Evolutionary conservation across 805 yeast genomes (phyloP).

Genomic region (Kazachstania africana): DNA sequence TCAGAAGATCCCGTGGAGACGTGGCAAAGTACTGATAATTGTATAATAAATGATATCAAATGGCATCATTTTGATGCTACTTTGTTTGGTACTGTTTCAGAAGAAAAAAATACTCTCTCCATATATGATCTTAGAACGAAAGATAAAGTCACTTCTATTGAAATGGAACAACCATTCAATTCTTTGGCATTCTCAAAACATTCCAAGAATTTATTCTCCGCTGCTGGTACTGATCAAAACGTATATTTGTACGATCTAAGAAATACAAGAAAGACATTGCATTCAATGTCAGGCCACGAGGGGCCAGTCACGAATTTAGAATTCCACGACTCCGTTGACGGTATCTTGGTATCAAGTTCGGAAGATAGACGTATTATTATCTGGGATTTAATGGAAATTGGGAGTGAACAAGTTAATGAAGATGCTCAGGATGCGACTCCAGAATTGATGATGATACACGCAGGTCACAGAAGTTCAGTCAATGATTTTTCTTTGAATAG

Average conservation of each 20-base stretch:
- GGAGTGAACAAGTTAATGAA: conserved; percentile 75
- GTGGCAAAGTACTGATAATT: conserved; percentile 32
- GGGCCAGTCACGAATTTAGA: conserved; percentile 60
- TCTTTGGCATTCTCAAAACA: conserved; percentile 55
- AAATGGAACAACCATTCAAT: conserved; percentile 37
- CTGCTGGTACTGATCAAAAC: conserved; percentile 60
- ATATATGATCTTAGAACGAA: conserved; percentile 42
- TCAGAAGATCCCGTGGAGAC: conserved; percentile 19
- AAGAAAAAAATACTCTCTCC: conserved; percentile 46
- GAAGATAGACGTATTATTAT: conserved; percentile 66
- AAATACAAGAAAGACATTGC: conserved; percentile 37
- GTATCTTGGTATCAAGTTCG: conserved; percentile 65
- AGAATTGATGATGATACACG: conserved; percentile 83
- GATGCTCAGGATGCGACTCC: conserved; percentile 89
- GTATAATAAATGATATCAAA: conserved; percentile 64
- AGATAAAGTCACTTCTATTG: conserved; percentile 12
- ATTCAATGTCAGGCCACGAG: conserved; percentile 72
- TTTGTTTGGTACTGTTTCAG: conserved; percentile 62
- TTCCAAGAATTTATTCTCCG: conserved; percentile 47
- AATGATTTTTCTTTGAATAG: conserved; percentile 65
- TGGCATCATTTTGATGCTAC: conserved; percentile 48
- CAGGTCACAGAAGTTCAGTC: conserved; percentile 75
- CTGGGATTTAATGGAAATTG: conserved; percentile 73
- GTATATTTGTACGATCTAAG: conserved; percentile 57
- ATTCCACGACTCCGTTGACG: conserved; percentile 70